phyloP scores from a whole-genome alignment of 2,329 filamentous ascomycete species.

The Tricladium varicosporioides region DNA sequence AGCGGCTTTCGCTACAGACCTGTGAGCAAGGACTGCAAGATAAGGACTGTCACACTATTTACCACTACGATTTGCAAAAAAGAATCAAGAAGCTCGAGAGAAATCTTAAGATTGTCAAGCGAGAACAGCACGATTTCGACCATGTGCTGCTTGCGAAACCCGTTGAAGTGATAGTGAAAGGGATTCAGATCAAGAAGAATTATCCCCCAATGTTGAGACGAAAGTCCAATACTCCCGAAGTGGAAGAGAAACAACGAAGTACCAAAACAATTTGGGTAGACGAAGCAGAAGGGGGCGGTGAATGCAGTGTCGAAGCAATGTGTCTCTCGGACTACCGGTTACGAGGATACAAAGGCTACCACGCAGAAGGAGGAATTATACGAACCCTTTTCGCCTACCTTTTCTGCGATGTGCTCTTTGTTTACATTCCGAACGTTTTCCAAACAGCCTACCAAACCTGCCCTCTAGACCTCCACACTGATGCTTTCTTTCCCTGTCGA shows the following conservation, averaged over 20 bases:
- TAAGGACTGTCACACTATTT: conserved; percentile 83
- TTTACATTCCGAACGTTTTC: conserved; percentile 94
- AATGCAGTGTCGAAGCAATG: conserved; percentile 92
- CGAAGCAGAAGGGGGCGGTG: conserved; percentile 62
- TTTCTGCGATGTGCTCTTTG: conserved; percentile 90
- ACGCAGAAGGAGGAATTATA: conserved; percentile 86
- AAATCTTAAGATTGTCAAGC: conserved; percentile 74
- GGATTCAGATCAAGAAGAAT: conserved; percentile 71
- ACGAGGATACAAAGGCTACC: conserved; percentile 88
- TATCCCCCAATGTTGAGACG: conserved; percentile 34
- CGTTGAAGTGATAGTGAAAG: conserved; percentile 70
- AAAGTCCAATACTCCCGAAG: conserved; percentile 12
- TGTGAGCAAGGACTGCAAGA: conserved; percentile 88
- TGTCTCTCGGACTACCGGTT: conserved; percentile 82
- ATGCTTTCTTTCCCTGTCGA: conserved; percentile 85
- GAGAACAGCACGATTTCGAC: conserved; percentile 88
- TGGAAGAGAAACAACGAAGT: conserved; percentile 40
- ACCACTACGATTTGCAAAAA: conserved; percentile 93
- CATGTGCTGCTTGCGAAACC: conserved; percentile 79
- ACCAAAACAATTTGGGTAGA: conserved; percentile 89
- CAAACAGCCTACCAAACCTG: conserved; percentile 94
- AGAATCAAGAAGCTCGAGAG: conserved; percentile 89
- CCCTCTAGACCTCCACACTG: conserved; percentile 87
- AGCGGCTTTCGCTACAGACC: conserved; percentile 69
- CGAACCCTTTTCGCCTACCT: conserved; percentile 89